phyloP scores from a whole-genome alignment of 2,329 filamentous ascomycete species.

The Alternaria hordeiaustralica region DNA sequence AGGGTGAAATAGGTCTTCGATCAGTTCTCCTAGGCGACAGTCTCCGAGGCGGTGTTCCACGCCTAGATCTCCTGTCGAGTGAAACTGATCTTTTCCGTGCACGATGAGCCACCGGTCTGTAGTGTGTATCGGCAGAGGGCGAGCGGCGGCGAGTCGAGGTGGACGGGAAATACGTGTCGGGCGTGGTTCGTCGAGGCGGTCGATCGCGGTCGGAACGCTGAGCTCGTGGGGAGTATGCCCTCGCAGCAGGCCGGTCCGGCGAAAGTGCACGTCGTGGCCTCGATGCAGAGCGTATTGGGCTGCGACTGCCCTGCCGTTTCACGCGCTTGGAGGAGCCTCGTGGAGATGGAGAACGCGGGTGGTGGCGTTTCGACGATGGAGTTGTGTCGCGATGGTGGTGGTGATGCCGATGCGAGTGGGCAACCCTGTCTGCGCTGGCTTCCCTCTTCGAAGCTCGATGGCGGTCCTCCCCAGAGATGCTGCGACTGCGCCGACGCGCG shows the following conservation, averaged over 20 bases:
- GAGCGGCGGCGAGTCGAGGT: constrained; percentile 48
- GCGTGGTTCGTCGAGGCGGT: constrained; percentile 42
- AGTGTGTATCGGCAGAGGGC: constrained; percentile 49
- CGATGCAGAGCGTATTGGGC: constrained; percentile 43
- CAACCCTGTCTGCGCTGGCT: constrained; percentile 45
- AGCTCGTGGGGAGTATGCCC: constrained; percentile 42
- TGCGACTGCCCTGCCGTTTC: constrained; percentile 46
- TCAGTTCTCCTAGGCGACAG: constrained; percentile 40
- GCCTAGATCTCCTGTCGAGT: constrained; percentile 38
- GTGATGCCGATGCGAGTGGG: constrained; percentile 43
- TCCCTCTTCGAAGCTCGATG: constrained; percentile 46
- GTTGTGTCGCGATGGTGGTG: constrained; percentile 44
- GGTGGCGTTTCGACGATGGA: constrained; percentile 48
- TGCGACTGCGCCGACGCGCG: constrained; percentile 43
- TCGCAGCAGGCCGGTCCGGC: constrained; percentile 34
- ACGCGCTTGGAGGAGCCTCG: constrained; percentile 41
- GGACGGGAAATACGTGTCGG: constrained; percentile 45
- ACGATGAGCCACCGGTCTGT: constrained; percentile 40
- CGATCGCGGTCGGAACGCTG: constrained; percentile 41
- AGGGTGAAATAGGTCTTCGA: constrained; percentile 33
- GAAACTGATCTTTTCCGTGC: constrained; percentile 41
- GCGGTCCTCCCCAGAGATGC: constrained; percentile 40
- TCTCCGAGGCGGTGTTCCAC: constrained; percentile 35
- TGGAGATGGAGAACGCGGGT: constrained; percentile 47
- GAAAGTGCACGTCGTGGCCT: constrained; percentile 41